Percentiles rank a stretch among this genome's conserved stretches.
Conservation (phyloP, 1,139 yeast genomes). For the Wickerhamomyces sp. region DNA sequence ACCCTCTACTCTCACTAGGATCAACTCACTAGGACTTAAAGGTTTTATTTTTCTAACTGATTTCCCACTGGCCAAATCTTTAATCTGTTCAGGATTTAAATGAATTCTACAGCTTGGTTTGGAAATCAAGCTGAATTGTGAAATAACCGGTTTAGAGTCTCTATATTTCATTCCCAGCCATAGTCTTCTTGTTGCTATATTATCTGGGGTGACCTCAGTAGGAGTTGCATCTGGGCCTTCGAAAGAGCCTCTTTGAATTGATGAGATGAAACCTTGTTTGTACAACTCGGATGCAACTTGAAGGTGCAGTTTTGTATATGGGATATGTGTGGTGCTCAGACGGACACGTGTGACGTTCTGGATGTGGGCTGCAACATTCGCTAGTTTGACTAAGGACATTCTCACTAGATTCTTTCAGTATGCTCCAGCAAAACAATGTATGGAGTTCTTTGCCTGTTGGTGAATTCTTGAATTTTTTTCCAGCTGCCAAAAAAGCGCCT, state of each 20-base stretch:
- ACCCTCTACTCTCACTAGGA: conserved; percentile 50
- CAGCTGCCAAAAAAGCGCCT: no score
- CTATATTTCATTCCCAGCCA: conserved; percentile 93
- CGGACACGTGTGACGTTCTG: conserved; percentile 83
- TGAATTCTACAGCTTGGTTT: conserved; percentile 79
- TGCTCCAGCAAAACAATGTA: no score
- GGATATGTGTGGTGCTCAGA: conserved; percentile 72
- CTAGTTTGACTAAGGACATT: conserved; percentile 84
- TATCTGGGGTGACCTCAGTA: conserved; percentile 82
- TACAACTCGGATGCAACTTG: conserved; percentile 81
- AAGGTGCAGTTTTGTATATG: conserved; percentile 78
- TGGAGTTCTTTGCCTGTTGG: no score
- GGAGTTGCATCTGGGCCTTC: conserved; percentile 79
- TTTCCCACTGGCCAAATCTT: conserved; percentile 70
- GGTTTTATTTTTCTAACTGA: conserved; percentile 74
- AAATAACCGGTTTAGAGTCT: conserved; percentile 71
- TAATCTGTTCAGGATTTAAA: conserved; percentile 59
- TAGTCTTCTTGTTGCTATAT: conserved; percentile 77
- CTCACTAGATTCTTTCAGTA: background rate
- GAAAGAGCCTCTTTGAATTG: conserved; percentile 82
- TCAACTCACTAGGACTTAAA: conserved; percentile 84
- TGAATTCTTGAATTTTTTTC: no score
- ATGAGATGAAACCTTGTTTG: conserved; percentile 83
- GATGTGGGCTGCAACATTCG: conserved; percentile 81
- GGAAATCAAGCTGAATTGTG: conserved; percentile 67